Conservation (phyloP, 208 protist species). For the Crithidia mellificae region DNA sequence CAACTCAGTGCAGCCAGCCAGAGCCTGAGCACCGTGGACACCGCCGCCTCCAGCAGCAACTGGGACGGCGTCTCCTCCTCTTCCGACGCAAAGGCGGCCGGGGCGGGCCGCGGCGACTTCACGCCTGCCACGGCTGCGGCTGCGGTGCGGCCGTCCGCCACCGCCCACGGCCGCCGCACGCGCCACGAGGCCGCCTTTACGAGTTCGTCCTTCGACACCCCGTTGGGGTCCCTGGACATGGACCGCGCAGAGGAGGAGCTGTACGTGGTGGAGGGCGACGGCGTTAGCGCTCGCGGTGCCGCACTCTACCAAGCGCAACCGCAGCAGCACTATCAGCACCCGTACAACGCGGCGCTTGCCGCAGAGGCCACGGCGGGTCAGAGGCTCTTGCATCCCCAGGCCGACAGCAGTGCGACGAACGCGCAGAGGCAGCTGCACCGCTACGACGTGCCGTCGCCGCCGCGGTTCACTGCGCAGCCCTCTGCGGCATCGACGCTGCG, state of each 20-base stretch:
- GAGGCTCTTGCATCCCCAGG: neutral
- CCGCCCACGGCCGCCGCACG: neutral
- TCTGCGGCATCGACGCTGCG: neutral
- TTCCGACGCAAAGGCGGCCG: neutral
- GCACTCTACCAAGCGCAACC: neutral
- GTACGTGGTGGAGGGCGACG: neutral
- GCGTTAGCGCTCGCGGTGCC: neutral
- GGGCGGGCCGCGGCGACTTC: neutral
- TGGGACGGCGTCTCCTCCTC: conserved; percentile 9
- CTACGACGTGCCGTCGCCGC: conserved; percentile 17
- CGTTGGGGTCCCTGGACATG: neutral
- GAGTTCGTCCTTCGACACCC: neutral
- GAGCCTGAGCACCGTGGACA: neutral
- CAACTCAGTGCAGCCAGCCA: neutral
- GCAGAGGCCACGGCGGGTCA: neutral
- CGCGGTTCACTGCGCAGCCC: neutral
- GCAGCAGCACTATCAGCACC: neutral
- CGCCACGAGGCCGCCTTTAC: conserved; percentile 10
- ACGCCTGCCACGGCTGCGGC: conserved; percentile 9
- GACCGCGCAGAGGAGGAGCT: neutral
- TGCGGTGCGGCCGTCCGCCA: conserved; percentile 3
- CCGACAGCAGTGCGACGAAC: neutral
- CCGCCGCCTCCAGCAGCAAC: neutral
- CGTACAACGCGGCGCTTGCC: conserved; percentile 12
- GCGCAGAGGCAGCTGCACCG: conserved; percentile 1